A percentile compares a stretch with the other conserved stretches of the same genome.
Evolutionary conservation across 345 rosid species (phyloP).

Genomic region (Adansonia digitata): DNA sequence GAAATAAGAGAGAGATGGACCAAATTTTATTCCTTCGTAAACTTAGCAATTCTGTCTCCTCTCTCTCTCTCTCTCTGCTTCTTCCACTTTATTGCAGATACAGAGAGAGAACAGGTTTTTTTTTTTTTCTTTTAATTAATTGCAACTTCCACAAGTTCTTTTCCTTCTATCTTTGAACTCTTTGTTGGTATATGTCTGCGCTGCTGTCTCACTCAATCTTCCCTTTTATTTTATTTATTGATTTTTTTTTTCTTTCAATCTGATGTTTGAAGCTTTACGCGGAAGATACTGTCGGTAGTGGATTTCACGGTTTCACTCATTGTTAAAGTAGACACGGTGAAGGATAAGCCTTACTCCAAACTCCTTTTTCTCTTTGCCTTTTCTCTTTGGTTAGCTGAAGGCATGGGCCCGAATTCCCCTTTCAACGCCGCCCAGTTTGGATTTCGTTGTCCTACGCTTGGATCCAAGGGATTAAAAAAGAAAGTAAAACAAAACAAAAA

Average conservation of each 20-base stretch:
- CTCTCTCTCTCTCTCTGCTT: not conserved
- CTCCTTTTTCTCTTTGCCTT: not conserved
- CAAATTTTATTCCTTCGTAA: not conserved
- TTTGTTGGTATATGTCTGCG: conserved; percentile 16
- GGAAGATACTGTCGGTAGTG: conserved; percentile 31
- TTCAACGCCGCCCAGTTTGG: too few relatives aligned
- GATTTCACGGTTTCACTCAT: conserved; percentile 5
- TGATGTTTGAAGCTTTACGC: not conserved
- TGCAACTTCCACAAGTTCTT: not conserved
- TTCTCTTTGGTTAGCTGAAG: not conserved
- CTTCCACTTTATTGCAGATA: not conserved
- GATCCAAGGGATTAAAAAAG: too few relatives aligned
- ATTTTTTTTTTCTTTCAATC: not conserved
- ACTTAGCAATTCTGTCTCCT: not conserved
- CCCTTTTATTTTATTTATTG: too few relatives aligned
- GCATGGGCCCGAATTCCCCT: not conserved
- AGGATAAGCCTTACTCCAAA: not conserved
- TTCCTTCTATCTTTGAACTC: not conserved
- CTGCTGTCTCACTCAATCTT: not conserved
- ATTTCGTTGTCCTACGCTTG: too few relatives aligned
- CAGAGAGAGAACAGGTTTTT: not conserved
- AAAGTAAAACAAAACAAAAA: too few relatives aligned
- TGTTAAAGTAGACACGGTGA: not conserved
- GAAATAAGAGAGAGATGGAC: not conserved
- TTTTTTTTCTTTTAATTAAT: not conserved